Evolutionary conservation across 495 filamentous ascomycete species (phyloP).

Genomic region (Viridothelium virens): DNA sequence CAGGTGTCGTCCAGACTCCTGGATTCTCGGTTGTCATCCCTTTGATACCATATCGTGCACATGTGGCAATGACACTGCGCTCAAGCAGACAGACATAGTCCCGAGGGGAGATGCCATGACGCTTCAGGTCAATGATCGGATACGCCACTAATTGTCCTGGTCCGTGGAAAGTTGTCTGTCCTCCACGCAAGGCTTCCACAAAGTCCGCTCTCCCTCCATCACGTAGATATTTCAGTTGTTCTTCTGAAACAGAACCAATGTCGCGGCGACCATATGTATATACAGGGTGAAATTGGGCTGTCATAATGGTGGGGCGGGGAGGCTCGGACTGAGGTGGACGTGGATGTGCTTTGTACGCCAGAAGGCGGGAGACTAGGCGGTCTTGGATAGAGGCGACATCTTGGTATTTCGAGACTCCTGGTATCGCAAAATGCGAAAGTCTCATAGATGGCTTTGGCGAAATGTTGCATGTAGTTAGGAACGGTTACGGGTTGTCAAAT

Average conservation of each 20-base stretch:
- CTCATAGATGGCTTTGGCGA: conserved; percentile 29
- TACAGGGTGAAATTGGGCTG: conserved; percentile 74
- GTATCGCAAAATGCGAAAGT: conserved; percentile 67
- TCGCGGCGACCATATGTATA: conserved; percentile 90
- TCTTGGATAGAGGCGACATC: conserved; percentile 37
- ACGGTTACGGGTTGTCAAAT: no score
- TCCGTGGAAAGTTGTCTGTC: conserved; percentile 91
- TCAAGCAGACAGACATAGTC: conserved; percentile 72
- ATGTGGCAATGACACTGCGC: conserved; percentile 57
- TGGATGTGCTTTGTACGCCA: conserved; percentile 41
- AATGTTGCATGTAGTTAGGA: not conserved
- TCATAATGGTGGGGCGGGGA: conserved; percentile 64
- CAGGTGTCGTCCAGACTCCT: conserved; percentile 66
- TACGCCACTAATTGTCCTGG: conserved; percentile 89
- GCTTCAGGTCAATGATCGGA: conserved; percentile 69
- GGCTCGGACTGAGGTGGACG: conserved; percentile 19
- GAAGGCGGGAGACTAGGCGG: conserved; percentile 38
- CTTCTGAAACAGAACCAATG: conserved; percentile 47
- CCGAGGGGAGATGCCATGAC: conserved; percentile 47
- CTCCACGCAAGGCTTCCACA: conserved; percentile 66
- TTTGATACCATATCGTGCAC: conserved; percentile 49
- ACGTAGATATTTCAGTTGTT: conserved; percentile 36
- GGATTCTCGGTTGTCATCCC: conserved; percentile 65
- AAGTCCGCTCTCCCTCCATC: conserved; percentile 50
- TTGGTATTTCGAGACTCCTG: conserved; percentile 44